phyloP scores from a whole-genome alignment of 306 rosid species.

The Vicia villosa region DNA sequence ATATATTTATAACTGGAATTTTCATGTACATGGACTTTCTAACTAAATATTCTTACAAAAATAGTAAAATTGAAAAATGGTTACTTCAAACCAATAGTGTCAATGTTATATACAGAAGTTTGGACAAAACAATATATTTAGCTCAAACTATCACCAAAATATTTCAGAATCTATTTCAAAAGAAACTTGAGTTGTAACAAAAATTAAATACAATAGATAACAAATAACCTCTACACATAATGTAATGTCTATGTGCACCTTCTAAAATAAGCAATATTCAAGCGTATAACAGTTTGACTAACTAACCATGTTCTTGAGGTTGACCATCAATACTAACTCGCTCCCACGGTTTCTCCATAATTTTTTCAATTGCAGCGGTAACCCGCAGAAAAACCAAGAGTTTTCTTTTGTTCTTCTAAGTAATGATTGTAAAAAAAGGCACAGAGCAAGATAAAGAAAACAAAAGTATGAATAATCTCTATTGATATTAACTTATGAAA shows the following conservation, averaged over 20 bases:
- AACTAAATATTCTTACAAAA: not conserved
- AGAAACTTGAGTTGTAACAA: constrained; percentile 1
- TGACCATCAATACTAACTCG: constrained; percentile 72
- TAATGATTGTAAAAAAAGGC: constrained; percentile 13
- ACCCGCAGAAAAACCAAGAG: constrained; percentile 49
- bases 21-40: not conserved
- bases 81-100: not conserved
- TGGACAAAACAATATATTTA: too few species aligned
- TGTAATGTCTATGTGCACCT: not conserved
- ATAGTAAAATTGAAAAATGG: not conserved
- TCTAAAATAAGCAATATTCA: constrained; percentile 10
- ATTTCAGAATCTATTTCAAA: constrained; percentile 9
- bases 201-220: constrained; percentile 6
- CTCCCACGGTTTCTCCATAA: constrained; percentile 96
- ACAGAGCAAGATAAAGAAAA: not conserved
- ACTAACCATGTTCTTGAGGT: constrained; percentile 87
- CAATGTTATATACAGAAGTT: not conserved
- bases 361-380: constrained; percentile 69
- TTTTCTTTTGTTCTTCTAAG: constrained; percentile 4
- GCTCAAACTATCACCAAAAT: not conserved
- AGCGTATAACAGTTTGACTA: constrained; percentile 24
- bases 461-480: constrained; percentile 8
- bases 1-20: constrained; percentile 15
- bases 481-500: not conserved
- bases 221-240: not conserved